A percentile compares a stretch with the other conserved stretches of the same genome.
Conservation (phyloP, 768 basidiomycete species). For the Pholiota conissans region DNA sequence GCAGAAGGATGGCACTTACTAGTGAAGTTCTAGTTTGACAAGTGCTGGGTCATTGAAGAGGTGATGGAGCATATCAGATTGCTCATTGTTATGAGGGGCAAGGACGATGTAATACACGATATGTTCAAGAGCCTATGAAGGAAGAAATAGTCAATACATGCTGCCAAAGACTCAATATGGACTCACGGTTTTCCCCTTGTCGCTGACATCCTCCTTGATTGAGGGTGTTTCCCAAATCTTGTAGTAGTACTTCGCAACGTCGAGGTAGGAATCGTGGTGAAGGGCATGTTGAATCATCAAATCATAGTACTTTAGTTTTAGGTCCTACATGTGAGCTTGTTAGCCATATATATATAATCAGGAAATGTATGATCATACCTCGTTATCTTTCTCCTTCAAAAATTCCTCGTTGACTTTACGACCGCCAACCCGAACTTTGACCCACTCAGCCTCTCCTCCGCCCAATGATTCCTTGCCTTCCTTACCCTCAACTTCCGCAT, state of each 20-base stretch:
- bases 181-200: conserved; percentile 68
- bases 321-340: conserved; percentile 53
- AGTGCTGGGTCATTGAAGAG: conserved; percentile 79
- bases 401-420: conserved; percentile 94
- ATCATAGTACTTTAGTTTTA: conserved; percentile 95
- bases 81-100: conserved; percentile 94
- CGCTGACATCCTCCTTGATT: conserved; percentile 79
- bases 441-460: conserved; percentile 89
- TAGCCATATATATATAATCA: neutral
- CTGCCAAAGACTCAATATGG: conserved; percentile 5
- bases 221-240: conserved; percentile 98
- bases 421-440: conserved; percentile 87
- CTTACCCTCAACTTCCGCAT: conserved; percentile 61
- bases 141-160: neutral
- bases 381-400: conserved; percentile 84
- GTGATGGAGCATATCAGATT: conserved; percentile 94
- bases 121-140: conserved; percentile 80
- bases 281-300: conserved; percentile 96
- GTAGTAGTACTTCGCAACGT: conserved; percentile 93
- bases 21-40: conserved; percentile 78
- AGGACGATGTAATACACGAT: conserved; percentile 94
- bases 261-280: conserved; percentile 81
- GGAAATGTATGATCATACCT: conserved; percentile 47
- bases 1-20: conserved; percentile 54
- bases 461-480: conserved; percentile 61